Percentiles rank a stretch among this genome's conserved stretches.
Evolutionary conservation across 345 rosid genomes (phyloP).

Genomic region (Stellera chamaejasme): DNA sequence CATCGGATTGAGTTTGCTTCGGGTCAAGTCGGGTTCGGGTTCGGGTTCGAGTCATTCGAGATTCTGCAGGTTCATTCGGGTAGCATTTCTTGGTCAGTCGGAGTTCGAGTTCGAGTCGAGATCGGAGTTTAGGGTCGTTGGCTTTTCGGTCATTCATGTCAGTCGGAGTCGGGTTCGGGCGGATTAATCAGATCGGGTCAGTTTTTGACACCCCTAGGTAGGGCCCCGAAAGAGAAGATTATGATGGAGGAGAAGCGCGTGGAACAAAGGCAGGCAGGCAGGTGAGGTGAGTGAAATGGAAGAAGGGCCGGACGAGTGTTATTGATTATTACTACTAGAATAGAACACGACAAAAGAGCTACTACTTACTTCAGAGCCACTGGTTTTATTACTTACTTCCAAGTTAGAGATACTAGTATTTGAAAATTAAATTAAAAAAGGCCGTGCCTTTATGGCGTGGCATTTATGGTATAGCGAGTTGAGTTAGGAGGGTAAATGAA

Average conservation of each 20-base stretch:
- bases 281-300: background rate
- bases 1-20: too few relatives aligned
- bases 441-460: background rate
- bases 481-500: constrained; percentile 7
- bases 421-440: background rate
- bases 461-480: constrained; percentile 4
- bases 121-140: too few relatives aligned
- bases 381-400: too few relatives aligned
- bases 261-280: background rate
- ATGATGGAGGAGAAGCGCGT: background rate
- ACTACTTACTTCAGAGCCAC: background rate
- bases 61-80: too few relatives aligned
- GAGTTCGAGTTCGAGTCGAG: too few relatives aligned
- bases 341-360: constrained; percentile 18
- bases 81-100: too few relatives aligned
- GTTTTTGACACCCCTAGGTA: too few relatives aligned
- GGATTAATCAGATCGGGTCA: too few relatives aligned
- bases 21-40: too few relatives aligned
- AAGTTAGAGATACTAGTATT: background rate
- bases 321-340: constrained; percentile 4
- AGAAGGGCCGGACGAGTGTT: background rate
- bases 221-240: background rate
- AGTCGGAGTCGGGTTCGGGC: too few relatives aligned
- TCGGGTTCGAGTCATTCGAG: too few relatives aligned
- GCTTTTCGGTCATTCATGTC: too few relatives aligned